Base-by-base conservation (phyloP, 2,329 filamentous ascomycete species). In the Epichloe sp. region DNA sequence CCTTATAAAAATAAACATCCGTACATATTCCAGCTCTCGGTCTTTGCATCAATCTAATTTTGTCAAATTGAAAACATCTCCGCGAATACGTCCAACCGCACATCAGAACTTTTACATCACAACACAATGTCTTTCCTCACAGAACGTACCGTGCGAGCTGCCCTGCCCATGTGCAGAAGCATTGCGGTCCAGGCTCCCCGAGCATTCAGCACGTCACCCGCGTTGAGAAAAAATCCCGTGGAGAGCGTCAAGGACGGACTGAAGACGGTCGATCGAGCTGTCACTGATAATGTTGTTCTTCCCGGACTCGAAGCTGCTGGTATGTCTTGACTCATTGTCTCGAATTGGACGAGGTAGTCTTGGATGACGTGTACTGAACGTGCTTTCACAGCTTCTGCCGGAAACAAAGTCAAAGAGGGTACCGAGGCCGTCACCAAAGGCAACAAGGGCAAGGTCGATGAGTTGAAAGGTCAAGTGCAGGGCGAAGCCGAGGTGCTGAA, bases 211-310 rank as follows among this genome's bases (percentile, higher is more conserved):
- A 75, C 74, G 12, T 70, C 68, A 48, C 55, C 70, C 10, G 62
- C 64, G 2, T 57, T 65, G 8, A 69, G 69, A 45, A 80, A 79
- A 67, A 67, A 68, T 10, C 67, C 73, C 3, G 68, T 74, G 48
- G 77, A 82, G 52, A 57, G 71, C 0, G 74, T 77, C 58, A 84
- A 82, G 65, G 79, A 83, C 54, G 72, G 73, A 3, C 64, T 78
- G 52, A 80, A 83, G 66, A 68, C 66, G 5, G 77, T 82, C 5
- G 78, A 84, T 67, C 72, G 78, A 34, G 72, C 68, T 47, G 77
- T 84, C 42, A 75, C 76, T 53, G 75, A 80, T 62, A 82, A 80
- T 62, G 61, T 84, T 17, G 76, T 82, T 31, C 76, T 83, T 23
- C 78, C 79, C 40, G 79, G 78, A 15, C 80, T 85, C 61, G 71